Evolutionary conservation across 148 eudicot species (phyloP), one percentile per base, ranked within the genome.

Genomic region (Nepenthes gracilis): DNA sequence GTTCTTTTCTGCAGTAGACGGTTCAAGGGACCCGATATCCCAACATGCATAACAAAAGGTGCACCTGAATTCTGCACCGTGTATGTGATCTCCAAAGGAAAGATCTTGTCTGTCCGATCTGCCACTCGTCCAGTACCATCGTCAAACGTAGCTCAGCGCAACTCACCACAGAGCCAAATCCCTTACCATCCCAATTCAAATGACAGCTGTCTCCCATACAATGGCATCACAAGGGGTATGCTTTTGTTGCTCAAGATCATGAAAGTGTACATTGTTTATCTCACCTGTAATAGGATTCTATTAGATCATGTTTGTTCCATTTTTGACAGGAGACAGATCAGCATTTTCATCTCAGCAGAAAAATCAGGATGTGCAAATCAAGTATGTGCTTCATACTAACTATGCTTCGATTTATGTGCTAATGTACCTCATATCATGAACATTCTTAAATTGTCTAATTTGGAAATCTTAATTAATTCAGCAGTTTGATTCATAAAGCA

Each of bases 1-100:
- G 14, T 37, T 58, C 43, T 37, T 59, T 59, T 11, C 62, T 23
- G 10, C 62, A 59, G 67, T 88, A 78, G 86, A 76, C 81, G 75
- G 62, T 84, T 81, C 55, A 77, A 76, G 74, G 74, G 72, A 54
- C 71, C 66, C 54, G 96, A 88, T 67, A 74, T 88, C 43, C 79
- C 86, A 15, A 75, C 78, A 38, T 1, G 36, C 12, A 57, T 88
- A 62, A 68, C 70, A 56, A 83, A 77, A 63, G 60, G 54, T 51
- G 92, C 88, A 4, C 96, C 91, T 6, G 88, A 83, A 9, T 88
- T 83, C 66, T 80, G 88, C 59, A 76, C 91, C 2, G 96, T 88
- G 57, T 83, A 78, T 75, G 84, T 85, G 34, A 74, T 85, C 64
- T 70, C 78, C 12, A 83, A 79, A 60, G 78, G 83, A 8, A 85